Evolutionary conservation across 805 yeast genomes (phyloP).

Genomic region (Ascoidea asiatica): DNA sequence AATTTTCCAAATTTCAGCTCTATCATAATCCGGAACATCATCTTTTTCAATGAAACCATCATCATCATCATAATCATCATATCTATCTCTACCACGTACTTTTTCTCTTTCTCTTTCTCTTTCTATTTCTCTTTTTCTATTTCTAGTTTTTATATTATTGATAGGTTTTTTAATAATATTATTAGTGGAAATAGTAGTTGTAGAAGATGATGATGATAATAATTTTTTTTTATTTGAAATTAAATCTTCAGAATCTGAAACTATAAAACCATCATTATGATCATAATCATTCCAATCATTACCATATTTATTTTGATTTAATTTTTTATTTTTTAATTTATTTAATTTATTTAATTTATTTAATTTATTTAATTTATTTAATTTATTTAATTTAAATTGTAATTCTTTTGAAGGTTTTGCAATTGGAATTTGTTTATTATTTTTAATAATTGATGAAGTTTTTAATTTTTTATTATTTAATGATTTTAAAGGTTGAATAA

Average conservation of each 20-base stretch:
- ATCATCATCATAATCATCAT: slow-evolving; percentile 18
- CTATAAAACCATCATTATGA: slow-evolving; percentile 43
- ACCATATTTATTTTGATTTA: slow-evolving; percentile 13
- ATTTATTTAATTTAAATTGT: no score
- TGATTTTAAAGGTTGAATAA: background rate
- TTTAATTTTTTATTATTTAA: background rate
- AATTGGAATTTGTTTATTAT: slow-evolving; percentile 11
- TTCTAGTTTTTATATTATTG: slow-evolving; percentile 1
- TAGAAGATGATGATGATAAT: background rate
- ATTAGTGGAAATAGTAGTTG: no score
- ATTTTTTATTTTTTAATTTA: slow-evolving; percentile 8
- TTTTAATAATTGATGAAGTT: slow-evolving; percentile 1
- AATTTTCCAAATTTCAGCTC: slow-evolving; percentile 84
- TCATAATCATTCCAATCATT: slow-evolving; percentile 31
- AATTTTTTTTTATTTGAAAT: background rate
- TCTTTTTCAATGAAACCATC: slow-evolving; percentile 7
- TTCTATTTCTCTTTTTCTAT: slow-evolving; percentile 16
- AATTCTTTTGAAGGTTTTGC: slow-evolving; percentile 49
- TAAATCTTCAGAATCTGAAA: slow-evolving; percentile 35
- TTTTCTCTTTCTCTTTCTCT: no score
- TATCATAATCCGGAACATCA: slow-evolving; percentile 46
- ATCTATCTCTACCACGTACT: no score
- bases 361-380: no score
- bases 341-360: slow-evolving; percentile 17
- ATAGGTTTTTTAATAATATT: slow-evolving; percentile 13